Percentiles rank a stretch among this genome's conserved stretches.
phyloP scores from a whole-genome alignment of 768 basidiomycete species.

The Strobilomyces confusus region DNA sequence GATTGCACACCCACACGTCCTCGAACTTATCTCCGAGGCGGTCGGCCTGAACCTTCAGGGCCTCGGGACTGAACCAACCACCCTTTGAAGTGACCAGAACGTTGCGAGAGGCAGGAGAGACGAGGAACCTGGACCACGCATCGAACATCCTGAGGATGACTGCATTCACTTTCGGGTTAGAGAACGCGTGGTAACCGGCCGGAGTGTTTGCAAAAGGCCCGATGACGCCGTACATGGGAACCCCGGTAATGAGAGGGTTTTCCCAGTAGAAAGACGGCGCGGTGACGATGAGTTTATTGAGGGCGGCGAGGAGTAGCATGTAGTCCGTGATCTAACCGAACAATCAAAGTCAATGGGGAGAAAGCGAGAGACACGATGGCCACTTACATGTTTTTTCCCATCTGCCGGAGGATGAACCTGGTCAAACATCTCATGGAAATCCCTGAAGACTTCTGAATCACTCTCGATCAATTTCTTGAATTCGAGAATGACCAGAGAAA shows the following conservation, averaged over 20 bases:
- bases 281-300: constrained; percentile 9
- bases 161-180: constrained; percentile 40
- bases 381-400: constrained; percentile 4
- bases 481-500: constrained; percentile 16
- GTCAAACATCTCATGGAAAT: constrained; percentile 24
- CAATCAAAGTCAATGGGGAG: background rate
- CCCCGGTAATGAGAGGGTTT: constrained; percentile 20
- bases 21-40: constrained; percentile 31
- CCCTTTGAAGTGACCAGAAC: constrained; percentile 36
- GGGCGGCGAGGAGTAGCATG: constrained; percentile 6
- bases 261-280: constrained; percentile 12
- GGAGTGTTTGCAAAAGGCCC: constrained; percentile 19
- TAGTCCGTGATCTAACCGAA: constrained; percentile 3
- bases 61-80: constrained; percentile 49
- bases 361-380: background rate
- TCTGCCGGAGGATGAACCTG: constrained; percentile 21
- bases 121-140: constrained; percentile 47
- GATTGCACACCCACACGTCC: constrained; percentile 40
- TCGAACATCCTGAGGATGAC: constrained; percentile 46
- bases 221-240: constrained; percentile 18
- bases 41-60: constrained; percentile 12
- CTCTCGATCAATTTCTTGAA: constrained; percentile 25
- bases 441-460: constrained; percentile 16
- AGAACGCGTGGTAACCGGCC: constrained; percentile 22
- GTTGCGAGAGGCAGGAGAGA: constrained; percentile 37